These are phyloP conservation scores for Brachypodium distachyon DNA, from an alignment of 202 grass and related monocot genomes.

Conservation along the genomic window DNA sequence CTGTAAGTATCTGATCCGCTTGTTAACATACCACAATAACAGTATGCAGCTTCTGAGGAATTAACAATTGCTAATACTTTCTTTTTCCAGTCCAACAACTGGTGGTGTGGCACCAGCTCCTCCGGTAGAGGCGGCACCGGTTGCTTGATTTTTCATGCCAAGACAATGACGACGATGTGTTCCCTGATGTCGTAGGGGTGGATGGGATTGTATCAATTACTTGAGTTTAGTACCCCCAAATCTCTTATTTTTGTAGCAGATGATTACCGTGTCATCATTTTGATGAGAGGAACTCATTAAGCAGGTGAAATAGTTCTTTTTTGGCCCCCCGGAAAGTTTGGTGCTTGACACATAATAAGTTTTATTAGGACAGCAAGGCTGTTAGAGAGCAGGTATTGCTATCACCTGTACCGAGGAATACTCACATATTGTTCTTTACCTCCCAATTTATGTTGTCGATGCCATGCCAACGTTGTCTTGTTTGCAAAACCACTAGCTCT, in stretches of 20 bases:
- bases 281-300: constrained; percentile 69
- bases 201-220: constrained; percentile 29
- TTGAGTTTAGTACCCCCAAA: constrained; percentile 26
- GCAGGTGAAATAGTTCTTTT: constrained; percentile 35
- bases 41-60: background rate
- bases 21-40: background rate
- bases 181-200: constrained; percentile 13
- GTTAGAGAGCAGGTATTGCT: constrained; percentile 34
- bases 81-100: constrained; percentile 58
- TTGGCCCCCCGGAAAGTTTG: background rate
- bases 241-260: constrained; percentile 50
- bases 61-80: background rate
- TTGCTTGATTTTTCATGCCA: constrained; percentile 19
- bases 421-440: background rate
- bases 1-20: constrained; percentile 54
- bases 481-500: too few species aligned
- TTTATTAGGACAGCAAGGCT: constrained; percentile 28
- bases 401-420: constrained; percentile 24
- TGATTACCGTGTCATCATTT: constrained; percentile 37
- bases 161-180: constrained; percentile 31
- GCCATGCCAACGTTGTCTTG: background rate
- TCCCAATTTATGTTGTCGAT: background rate
- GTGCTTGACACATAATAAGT: constrained; percentile 36
- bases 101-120: constrained; percentile 51
- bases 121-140: constrained; percentile 17